Evolutionary conservation across 805 yeast species (phyloP), one percentile per base, ranked within the genome.

Genomic region (Lipomyces chichibuensis): DNA sequence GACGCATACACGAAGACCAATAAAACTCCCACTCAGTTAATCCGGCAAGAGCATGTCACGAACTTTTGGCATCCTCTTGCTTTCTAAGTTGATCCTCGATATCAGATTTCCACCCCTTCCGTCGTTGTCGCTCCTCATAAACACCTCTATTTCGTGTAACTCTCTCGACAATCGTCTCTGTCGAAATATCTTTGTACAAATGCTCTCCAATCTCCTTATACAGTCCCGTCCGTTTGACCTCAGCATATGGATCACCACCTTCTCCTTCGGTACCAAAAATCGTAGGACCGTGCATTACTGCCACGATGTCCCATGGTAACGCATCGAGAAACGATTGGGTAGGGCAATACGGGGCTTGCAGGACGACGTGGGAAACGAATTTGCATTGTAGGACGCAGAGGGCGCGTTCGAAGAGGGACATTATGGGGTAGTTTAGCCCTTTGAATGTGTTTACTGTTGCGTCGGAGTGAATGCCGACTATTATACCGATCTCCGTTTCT

Each of bases 311-410:
- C 55, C 66, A 60, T n/a, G 75, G 75, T 57, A 87, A 76, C 23
- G 73, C 71, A 2, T 69, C 67, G 32, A 87, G 71, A 66, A 82
- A 87, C 2, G 73, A 70, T 9, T 57, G 59, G 5, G 81, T 78
- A 23, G 89, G 87, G 2, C 70, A 71, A 69, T 81, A 82, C 20
- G 94, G 93, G 1, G 91, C 91, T 2, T 87, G 89, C 49, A 94
- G 76, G 0, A 95, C 80, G 2, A 92, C 81, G 0, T 90, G 92
- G 52, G 73, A 70, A 49, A 70, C 73, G 55, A 66, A 70, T 35
- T 84, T 84, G 78, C 97, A 92, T 77, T 94, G 97, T 73, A 95
- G 80, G 6, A 92, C 93, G 77, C 97, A 92, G 67, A 95, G 80
- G 0, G 93, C 84, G 67, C 98, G 84, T 77, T 95, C 98, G 67